These are phyloP conservation scores for Verticillium klebahnii DNA, from an alignment of 2,329 filamentous ascomycete genomes.

Conservation along the genomic window DNA sequence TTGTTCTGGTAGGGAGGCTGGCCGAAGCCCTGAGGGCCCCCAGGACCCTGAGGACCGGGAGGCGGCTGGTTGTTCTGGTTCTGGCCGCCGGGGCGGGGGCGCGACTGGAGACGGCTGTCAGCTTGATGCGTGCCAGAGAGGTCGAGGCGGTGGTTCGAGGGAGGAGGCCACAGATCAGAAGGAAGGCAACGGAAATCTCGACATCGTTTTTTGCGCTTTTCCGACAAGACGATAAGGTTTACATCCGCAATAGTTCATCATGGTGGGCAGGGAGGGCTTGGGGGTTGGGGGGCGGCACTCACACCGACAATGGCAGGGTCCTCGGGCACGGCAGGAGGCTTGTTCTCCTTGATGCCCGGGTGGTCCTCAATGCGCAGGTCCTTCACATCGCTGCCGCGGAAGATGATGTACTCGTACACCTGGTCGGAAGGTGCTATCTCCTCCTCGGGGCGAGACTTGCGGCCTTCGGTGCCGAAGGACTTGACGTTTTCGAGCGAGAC, in stretches of 20 bases:
- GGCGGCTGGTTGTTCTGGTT: slow-evolving; percentile 24
- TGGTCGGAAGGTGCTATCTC: slow-evolving; percentile 81
- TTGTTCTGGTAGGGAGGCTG: slow-evolving; percentile 40
- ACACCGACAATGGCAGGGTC: slow-evolving; percentile 96
- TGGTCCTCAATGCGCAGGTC: slow-evolving; percentile 90
- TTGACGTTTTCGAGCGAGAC: slow-evolving; percentile 95
- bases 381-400: slow-evolving; percentile 97
- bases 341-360: slow-evolving; percentile 67
- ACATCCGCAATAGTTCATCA: slow-evolving; percentile 99
- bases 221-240: slow-evolving; percentile 71
- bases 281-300: slow-evolving; percentile 47
- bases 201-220: slow-evolving; percentile 92
- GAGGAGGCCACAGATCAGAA: slow-evolving; percentile 65
- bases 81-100: slow-evolving; percentile 29
- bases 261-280: slow-evolving; percentile 21
- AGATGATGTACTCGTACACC: slow-evolving; percentile 98
- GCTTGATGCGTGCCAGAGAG: background rate
- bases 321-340: slow-evolving; percentile 76
- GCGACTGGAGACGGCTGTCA: slow-evolving; percentile 28
- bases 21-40: slow-evolving; percentile 34
- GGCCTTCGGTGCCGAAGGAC: slow-evolving; percentile 91
- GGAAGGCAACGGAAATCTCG: slow-evolving; percentile 99
- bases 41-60: slow-evolving; percentile 25
- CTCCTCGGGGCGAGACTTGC: slow-evolving; percentile 70
- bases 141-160: background rate